Evolutionary conservation across 495 filamentous ascomycete genomes (phyloP), one percentile per base, ranked within the genome.

Genomic region (Xylaria castorea): DNA sequence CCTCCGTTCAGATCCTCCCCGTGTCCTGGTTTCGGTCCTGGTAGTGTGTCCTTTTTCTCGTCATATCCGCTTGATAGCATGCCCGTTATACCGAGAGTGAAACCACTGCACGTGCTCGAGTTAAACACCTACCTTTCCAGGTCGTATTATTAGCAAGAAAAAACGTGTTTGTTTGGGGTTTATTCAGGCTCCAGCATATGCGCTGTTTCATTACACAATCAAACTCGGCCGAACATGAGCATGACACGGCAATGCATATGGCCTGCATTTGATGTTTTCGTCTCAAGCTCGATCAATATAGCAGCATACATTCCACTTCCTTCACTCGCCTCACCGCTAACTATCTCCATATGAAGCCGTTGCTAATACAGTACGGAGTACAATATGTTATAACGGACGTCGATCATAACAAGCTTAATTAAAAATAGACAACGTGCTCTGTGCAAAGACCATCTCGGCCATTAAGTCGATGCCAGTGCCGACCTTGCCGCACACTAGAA

Each of bases 371-470:
- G 62, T 27, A 38, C 22, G 12, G 25, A 11, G 7, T 1, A 12
- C n/a, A n/a, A n/a, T 44, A 63, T 11, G 58, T 18, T 46, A 22
- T 53, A 25, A 20, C 20, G 11, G 38, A 14, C 64, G 64, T 38
- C 64, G 64, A 67, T 67, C 64, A 38, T 7, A 67, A 67, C 64
- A 67, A 67, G 46, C 46, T 53, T 67, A 27, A 67, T 36, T 38
- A 53, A 51, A 67, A 67, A 51, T 51, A 67, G 64, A 32, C 64
- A 53, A 36, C 64, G 46, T 51, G 46, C 64, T 40, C 22, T n/a
- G 30, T 27, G 22, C 22, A 51, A 9, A 9, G 38, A 8, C 5
- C 38, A 42, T 18, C 0, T 20, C 12, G 57, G 60, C 8, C 38
- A 27, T 66, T 38, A 20, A 66, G 6, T 16, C 63, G 27, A 40